A percentile compares a stretch with the other conserved stretches of the same genome.
Conservation (phyloP, 202 grass and related monocot genomes). For the Digitaria exilis region DNA sequence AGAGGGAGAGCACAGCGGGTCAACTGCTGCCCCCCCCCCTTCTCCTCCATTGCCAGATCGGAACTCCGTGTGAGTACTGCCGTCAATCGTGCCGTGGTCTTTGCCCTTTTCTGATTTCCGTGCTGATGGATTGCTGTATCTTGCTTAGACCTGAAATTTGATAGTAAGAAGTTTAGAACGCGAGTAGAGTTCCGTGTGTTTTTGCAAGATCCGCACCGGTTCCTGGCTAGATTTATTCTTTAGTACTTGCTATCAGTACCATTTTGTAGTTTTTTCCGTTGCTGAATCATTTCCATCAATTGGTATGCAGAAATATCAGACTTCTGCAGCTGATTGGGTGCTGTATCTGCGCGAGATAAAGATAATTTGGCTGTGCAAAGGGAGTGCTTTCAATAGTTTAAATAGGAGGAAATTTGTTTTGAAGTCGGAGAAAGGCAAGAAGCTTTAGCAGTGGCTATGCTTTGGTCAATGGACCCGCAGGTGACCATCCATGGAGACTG, state of each 20-base stretch:
- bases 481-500: constrained; percentile 54
- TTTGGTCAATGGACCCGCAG: constrained; percentile 49
- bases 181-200: not conserved
- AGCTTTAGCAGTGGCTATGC: constrained; percentile 2
- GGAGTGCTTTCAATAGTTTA: not conserved
- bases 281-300: not conserved
- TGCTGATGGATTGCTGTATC: not conserved
- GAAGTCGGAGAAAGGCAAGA: not conserved
- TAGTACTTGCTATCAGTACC: not conserved
- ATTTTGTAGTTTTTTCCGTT: constrained; percentile 3
- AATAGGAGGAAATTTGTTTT: not conserved
- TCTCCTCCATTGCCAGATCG: too few relatives aligned
- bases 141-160: not conserved
- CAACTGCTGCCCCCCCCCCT: too few relatives aligned
- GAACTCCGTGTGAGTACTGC: not conserved
- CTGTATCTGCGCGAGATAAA: not conserved
- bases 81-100: not conserved
- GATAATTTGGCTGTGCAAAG: not conserved
- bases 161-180: not conserved
- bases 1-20: not conserved
- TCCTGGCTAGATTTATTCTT: constrained; percentile 18
- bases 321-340: not conserved
- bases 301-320: not conserved
- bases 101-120: not conserved
- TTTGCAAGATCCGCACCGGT: not conserved